phyloP scores from a whole-genome alignment of 345 rosid genomes.

The Gossypium ekmanianum region DNA sequence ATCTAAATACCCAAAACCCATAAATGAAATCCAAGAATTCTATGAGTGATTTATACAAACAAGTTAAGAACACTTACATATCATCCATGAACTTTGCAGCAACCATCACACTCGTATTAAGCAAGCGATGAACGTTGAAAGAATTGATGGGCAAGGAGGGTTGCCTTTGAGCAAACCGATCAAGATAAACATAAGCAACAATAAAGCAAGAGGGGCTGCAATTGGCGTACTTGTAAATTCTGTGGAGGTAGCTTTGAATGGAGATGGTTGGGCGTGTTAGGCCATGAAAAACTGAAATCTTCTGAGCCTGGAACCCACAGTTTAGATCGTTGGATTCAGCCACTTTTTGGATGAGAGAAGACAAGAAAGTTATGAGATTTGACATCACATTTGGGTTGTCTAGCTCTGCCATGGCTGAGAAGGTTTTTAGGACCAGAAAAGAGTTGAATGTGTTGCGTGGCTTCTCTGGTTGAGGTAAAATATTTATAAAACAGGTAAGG shows the following conservation, averaged over 20 bases:
- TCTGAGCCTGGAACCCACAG: conserved; percentile 38
- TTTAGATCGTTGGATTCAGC: conserved; percentile 64
- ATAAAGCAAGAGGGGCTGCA: conserved; percentile 86
- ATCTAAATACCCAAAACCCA: background rate
- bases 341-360: conserved; percentile 65
- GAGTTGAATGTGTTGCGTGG: background rate
- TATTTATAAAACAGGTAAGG: conserved; percentile 18
- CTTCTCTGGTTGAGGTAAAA: conserved; percentile 2
- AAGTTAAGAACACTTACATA: conserved; percentile 47
- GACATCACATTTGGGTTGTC: conserved; percentile 63
- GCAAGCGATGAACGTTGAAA: conserved; percentile 79
- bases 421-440: background rate
- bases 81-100: conserved; percentile 95
- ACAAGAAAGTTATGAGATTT: conserved; percentile 60
- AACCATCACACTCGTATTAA: conserved; percentile 82
- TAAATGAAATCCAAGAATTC: background rate
- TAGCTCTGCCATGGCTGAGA: conserved; percentile 51
- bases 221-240: conserved; percentile 84
- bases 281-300: conserved; percentile 75
- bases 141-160: conserved; percentile 74
- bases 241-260: conserved; percentile 64
- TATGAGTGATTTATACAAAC: background rate
- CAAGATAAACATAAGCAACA: conserved; percentile 84
- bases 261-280: conserved; percentile 68
- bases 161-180: conserved; percentile 69